phyloP scores from a whole-genome alignment of 371 early-diverging fungal genomes.

The Mortierella sp. region DNA sequence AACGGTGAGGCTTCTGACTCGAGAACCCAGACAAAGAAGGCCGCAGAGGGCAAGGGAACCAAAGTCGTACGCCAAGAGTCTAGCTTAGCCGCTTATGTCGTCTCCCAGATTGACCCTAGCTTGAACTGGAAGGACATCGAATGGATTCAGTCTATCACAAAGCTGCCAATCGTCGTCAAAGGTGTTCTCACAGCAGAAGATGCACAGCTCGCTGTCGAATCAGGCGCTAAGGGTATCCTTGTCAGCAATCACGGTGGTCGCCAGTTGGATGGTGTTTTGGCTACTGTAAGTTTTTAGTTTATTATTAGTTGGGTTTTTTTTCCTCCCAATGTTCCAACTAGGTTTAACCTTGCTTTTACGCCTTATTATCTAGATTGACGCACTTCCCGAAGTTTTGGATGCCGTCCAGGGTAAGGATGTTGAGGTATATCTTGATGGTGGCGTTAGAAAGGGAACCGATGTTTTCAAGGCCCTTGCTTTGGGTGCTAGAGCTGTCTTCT shows the following conservation, averaged over 20 bases:
- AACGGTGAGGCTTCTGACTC: conserved; percentile 48
- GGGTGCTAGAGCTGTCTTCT: conserved; percentile 95
- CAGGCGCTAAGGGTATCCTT: conserved; percentile 87
- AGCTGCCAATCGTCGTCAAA: conserved; percentile 91
- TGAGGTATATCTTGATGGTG: conserved; percentile 94
- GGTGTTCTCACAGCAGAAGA: conserved; percentile 94
- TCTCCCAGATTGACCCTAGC: conserved; percentile 79
- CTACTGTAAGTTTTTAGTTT: conserved; percentile 50
- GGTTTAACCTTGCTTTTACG: neutral
- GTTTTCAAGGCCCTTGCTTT: conserved; percentile 95
- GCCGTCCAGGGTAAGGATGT: conserved; percentile 74
- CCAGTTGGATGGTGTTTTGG: conserved; percentile 87
- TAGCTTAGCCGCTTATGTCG: conserved; percentile 77
- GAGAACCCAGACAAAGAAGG: conserved; percentile 38
- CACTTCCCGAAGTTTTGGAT: conserved; percentile 85
- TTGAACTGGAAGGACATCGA: conserved; percentile 90
- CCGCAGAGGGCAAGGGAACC: conserved; percentile 58
- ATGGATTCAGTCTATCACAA: conserved; percentile 88
- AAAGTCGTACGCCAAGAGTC: conserved; percentile 47
- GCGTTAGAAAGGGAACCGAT: conserved; percentile 90
- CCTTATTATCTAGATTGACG: conserved; percentile 70
- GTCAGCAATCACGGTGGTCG: conserved; percentile 97
- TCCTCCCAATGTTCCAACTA: neutral
- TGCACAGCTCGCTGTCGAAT: conserved; percentile 85
- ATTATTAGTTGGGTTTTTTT: neutral